A percentile compares a stretch with the other conserved stretches of the same genome.
These are phyloP conservation scores for Sarcomyxa edulis DNA, from an alignment of 768 basidiomycete species.

Conservation along the genomic window DNA sequence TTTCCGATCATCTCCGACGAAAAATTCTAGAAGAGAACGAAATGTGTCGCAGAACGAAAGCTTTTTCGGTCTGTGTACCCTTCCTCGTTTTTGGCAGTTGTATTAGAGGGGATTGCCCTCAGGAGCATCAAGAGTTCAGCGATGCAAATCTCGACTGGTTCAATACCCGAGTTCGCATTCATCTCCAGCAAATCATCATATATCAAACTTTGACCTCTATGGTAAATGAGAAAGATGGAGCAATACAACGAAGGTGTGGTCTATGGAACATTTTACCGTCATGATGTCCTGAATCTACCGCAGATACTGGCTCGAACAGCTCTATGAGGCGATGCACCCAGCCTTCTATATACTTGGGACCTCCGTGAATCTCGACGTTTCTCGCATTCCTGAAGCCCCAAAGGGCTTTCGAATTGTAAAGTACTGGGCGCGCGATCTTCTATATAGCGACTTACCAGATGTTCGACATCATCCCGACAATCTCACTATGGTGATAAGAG, in stretches of 20 bases:
- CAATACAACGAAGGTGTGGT: no score
- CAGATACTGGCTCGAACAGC: constrained; percentile 39
- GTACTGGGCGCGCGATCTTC: constrained; percentile 38
- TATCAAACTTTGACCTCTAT: constrained; percentile 26
- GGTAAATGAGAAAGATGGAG: no score
- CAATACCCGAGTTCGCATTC: constrained; percentile 34
- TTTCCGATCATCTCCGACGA: constrained; percentile 21
- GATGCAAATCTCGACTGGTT: constrained; percentile 26
- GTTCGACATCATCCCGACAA: constrained; percentile 17
- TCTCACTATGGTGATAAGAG: constrained; percentile 34
- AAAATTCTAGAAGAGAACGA: constrained; percentile 27
- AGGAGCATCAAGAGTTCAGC: constrained; percentile 25
- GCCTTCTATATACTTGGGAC: constrained; percentile 42
- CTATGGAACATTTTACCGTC: no score
- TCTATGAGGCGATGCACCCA: constrained; percentile 49
- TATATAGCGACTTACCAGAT: constrained; percentile 25
- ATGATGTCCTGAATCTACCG: neutral
- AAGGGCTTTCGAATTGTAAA: constrained; percentile 30
- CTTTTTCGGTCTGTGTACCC: constrained; percentile 35
- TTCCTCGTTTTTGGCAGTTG: constrained; percentile 28
- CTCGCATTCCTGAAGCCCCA: constrained; percentile 32
- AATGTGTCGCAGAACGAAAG: constrained; percentile 19
- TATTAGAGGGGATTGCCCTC: constrained; percentile 23
- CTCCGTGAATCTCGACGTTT: constrained; percentile 24
- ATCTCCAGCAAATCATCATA: constrained; percentile 46